Evolutionary conservation across 106 monocot genomes (phyloP).

Genomic region (Amphibolis antarctica): DNA sequence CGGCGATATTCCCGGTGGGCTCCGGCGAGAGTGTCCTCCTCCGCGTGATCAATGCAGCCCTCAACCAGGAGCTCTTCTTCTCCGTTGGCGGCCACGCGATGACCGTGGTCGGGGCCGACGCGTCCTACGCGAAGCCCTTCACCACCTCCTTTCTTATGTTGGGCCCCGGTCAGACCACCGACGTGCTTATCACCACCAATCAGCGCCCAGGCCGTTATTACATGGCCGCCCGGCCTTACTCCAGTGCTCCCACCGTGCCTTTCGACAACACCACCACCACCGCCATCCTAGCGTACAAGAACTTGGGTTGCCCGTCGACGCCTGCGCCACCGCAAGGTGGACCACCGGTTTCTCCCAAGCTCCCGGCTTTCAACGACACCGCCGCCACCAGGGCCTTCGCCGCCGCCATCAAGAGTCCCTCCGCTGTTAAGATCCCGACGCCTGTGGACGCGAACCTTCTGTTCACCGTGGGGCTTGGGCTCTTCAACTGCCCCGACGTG

Average conservation of each 20-base stretch:
- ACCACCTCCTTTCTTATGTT: slow-evolving; percentile 30
- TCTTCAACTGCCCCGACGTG: slow-evolving; percentile 19
- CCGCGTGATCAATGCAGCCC: slow-evolving; percentile 37
- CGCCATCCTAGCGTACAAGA: slow-evolving; percentile 9
- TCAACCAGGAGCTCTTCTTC: slow-evolving; percentile 41
- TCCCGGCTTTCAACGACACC: slow-evolving; percentile 31
- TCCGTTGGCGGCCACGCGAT: slow-evolving; percentile 40
- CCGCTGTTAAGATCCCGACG: slow-evolving; percentile 4
- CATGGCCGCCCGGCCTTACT: slow-evolving; percentile 1
- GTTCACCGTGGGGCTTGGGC: slow-evolving; percentile 40
- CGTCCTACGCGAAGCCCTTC: slow-evolving; percentile 43
- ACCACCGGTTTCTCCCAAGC: slow-evolving; percentile 4
- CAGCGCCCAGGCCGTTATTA: slow-evolving; percentile 7
- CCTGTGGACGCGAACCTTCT: slow-evolving; percentile 30
- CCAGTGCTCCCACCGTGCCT: slow-evolving; percentile 11
- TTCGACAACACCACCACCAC: slow-evolving; percentile 46
- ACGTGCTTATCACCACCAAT: slow-evolving; percentile 32
- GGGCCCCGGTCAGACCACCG: slow-evolving; percentile 43
- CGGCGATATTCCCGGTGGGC: slow-evolving; percentile 29
- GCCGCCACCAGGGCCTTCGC: slow-evolving; percentile 13
- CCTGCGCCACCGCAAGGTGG: too few species aligned
- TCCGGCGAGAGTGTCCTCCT: slow-evolving; percentile 41
- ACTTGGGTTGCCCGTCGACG: neutral
- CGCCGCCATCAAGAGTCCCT: slow-evolving; percentile 12
- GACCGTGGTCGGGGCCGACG: slow-evolving; percentile 45